Evolutionary conservation across 352 stramenopile genomes (phyloP), one percentile per base, ranked within the genome.

Genomic region (Pythium insidiosum): DNA sequence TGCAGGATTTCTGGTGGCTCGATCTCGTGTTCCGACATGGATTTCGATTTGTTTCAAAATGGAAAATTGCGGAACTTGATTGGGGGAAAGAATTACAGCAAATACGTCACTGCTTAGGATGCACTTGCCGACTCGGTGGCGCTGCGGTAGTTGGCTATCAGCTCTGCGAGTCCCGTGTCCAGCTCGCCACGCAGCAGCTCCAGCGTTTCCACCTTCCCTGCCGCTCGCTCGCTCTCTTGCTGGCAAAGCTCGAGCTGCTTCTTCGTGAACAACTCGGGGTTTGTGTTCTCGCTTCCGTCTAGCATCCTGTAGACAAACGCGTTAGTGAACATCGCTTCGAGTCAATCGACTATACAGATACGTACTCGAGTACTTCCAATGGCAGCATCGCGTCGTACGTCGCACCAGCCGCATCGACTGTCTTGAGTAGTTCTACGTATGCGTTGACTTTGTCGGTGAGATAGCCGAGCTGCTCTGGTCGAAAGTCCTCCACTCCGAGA

Each of bases 231-330:
- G 50, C 71, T 87, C 43, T 87, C 68, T 3, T 84, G 63, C 35
- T 73, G 43, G 29, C 71, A 84, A 30, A 68, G 72, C 29, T 87
- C 71, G 38, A 87, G 36, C 53, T 84, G 71, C 34, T 48, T 23
- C 51, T 80, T 81, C 1, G 74, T 87, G 46, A 74, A 84, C 12
- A 84, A 56, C 49, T 87, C 74, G 6, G 71, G 74, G 43, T 87
- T 87, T 5, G 67, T 79, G 12, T 65, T 61, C 28, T 75, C 54
- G 29, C 77, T 40, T 4, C 50, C 55, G 38, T 83, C 69, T 45
- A 87, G 46, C 61, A 72, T 75, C 41, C 63, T 80, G 28, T 15
- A 43, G 19, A 19, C 20, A 31, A 15, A 25, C 13, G 41, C 6
- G 11, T 21, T 29, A 22, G 54, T 12, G 6, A 47, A 34, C 31